These are phyloP conservation scores for Aspergillus versicolor DNA, from an alignment of 2,329 filamentous ascomycete species.

Conservation along the genomic window DNA sequence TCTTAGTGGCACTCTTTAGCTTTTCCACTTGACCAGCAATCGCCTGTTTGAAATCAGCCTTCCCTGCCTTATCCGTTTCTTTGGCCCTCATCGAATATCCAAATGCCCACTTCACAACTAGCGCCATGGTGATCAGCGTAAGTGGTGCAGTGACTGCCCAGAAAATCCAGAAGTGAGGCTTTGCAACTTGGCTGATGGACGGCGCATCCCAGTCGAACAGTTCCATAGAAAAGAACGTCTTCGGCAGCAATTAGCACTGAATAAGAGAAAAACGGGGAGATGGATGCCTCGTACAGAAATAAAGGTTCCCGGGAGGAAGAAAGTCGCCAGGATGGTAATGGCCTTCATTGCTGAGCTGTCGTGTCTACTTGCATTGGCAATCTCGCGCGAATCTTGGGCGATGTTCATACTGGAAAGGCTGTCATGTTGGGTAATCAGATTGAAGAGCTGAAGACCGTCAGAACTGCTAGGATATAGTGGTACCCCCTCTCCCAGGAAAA, in stretches of 20 bases:
- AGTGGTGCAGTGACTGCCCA: neutral
- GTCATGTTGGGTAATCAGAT: neutral
- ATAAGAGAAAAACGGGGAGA: neutral
- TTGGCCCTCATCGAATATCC: neutral
- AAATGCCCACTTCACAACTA: neutral
- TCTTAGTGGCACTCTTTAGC: neutral
- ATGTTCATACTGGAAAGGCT: neutral
- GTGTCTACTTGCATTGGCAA: neutral
- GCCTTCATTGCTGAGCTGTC: neutral
- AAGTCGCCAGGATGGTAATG: neutral
- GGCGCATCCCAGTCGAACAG: neutral
- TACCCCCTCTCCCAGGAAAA: no score
- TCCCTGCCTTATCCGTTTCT: neutral
- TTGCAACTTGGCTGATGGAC: neutral
- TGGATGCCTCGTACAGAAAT: neutral
- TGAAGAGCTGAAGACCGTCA: neutral
- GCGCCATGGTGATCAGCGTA: neutral
- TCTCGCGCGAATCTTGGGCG: neutral
- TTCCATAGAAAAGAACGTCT: constrained; percentile 5
- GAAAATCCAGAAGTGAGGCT: constrained; percentile 1
- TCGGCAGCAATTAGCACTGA: neutral
- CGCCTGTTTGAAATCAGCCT: neutral
- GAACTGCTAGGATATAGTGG: no score
- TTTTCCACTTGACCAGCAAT: neutral
- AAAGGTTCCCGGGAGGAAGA: constrained; percentile 2